Conservation (phyloP, 169 alveolate genomes). For the Plasmodium malariae region DNA sequence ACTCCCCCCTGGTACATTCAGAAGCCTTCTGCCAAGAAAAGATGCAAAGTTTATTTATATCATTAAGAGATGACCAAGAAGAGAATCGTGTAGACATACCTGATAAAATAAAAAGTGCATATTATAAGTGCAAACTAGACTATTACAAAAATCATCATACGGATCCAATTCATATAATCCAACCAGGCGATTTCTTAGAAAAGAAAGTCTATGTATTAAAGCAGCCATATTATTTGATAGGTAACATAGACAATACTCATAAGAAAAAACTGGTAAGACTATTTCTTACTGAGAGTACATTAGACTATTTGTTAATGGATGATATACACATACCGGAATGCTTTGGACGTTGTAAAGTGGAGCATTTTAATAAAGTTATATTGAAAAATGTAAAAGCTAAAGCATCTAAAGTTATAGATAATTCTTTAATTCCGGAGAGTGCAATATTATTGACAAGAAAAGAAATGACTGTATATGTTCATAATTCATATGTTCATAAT, state of each 20-base stretch:
- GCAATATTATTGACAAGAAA: neutral
- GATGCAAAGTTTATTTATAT: slow-evolving; percentile 22
- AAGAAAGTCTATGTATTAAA: slow-evolving; percentile 31
- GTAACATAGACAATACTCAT: slow-evolving; percentile 10
- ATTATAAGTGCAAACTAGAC: slow-evolving; percentile 41
- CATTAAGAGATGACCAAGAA: slow-evolving; percentile 24
- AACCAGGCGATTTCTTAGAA: slow-evolving; percentile 24
- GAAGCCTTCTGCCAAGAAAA: slow-evolving; percentile 35
- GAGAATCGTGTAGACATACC: slow-evolving; percentile 49
- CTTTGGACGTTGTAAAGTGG: slow-evolving; percentile 32
- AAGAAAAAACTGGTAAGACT: slow-evolving; percentile 7
- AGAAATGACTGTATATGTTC: slow-evolving; percentile 17
- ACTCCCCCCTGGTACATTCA: slow-evolving; percentile 50
- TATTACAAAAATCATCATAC: slow-evolving; percentile 34
- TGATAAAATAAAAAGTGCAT: slow-evolving; percentile 20
- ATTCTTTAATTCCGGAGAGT: slow-evolving; percentile 18
- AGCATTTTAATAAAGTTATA: slow-evolving; percentile 27
- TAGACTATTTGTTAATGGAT: slow-evolving; percentile 39
- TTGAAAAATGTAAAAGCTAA: neutral
- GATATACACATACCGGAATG: slow-evolving; percentile 49
- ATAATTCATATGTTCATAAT: slow-evolving; percentile 12
- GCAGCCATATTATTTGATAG: slow-evolving; percentile 55
- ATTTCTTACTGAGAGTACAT: slow-evolving; percentile 33
- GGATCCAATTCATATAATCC: slow-evolving; percentile 28
- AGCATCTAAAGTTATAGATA: neutral